These are phyloP conservation scores for Xerocomellus chrysenteron DNA, from an alignment of 768 basidiomycete species.

Conservation along the genomic window DNA sequence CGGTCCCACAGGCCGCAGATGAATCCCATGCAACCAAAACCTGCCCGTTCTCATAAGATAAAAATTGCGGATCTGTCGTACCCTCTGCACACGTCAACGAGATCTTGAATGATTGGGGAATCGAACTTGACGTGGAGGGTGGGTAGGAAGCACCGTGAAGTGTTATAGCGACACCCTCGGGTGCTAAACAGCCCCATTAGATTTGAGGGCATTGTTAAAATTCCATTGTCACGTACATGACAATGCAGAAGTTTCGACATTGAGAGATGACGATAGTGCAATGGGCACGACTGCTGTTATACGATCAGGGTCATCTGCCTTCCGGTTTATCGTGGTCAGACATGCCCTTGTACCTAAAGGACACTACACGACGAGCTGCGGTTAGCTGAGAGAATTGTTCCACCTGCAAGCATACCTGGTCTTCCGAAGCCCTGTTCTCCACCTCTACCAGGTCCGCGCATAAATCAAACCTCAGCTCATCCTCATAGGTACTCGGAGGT, in stretches of 20 bases:
- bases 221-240: conserved; percentile 35
- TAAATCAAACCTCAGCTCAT: conserved; percentile 64
- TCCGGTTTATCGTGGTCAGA: conserved; percentile 64
- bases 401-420: conserved; percentile 58
- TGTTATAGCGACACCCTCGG: conserved; percentile 52
- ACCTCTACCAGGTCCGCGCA: conserved; percentile 56
- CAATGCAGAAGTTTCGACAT: conserved; percentile 26
- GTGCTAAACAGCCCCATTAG: conserved; percentile 38
- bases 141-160: conserved; percentile 67
- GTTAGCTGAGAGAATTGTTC: neutral
- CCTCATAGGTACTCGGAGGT: conserved; percentile 63
- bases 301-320: conserved; percentile 52
- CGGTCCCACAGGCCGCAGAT: conserved; percentile 54
- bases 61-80: conserved; percentile 49
- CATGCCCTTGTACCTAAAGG: conserved; percentile 68
- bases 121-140: conserved; percentile 39
- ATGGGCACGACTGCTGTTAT: conserved; percentile 77
- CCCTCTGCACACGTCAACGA: conserved; percentile 55
- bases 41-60: conserved; percentile 57
- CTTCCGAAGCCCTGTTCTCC: conserved; percentile 48
- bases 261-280: conserved; percentile 40
- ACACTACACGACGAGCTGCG: conserved; percentile 48
- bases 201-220: neutral
- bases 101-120: conserved; percentile 59
- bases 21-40: conserved; percentile 62